Evolutionary conservation across 108 stramenopile genomes (phyloP), one percentile per base, ranked within the genome.

Genomic region (Nitzschia palea): DNA sequence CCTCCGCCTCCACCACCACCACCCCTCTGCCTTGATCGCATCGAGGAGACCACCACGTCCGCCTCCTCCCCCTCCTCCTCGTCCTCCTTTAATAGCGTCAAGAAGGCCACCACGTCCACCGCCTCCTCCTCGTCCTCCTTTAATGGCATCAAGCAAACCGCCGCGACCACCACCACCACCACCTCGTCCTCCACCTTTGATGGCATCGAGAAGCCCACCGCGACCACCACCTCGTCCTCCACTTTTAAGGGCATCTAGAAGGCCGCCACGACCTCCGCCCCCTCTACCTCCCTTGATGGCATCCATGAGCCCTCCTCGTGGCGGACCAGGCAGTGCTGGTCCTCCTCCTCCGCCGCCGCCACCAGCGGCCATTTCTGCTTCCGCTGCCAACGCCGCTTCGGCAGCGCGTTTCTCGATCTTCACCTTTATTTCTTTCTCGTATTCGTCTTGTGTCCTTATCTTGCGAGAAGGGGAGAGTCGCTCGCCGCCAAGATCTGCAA

Each of bases 341-440:
- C 44, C 69, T 22, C 69, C 76, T 23, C 55, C 66, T 27, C 55
- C n/a, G 3, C 23, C 59, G 6, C 65, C 63, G 0, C 74, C 75
- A 31, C 40, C 43, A 34, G 66, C 20, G 12, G 28, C 20, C 2
- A 62, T 55, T 44, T 28, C 54, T 26, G 55, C 44, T 18, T 31
- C 68, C 6, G 50, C 80, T 26, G 9, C 48, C 8, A 51, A 44
- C 9, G 51, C 80, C 22, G 62, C 35, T 29, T 70, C 48, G 3
- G 75, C 44, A 37, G 64, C 70, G 31, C 61, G 50, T 12, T 36
- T 66, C 23, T 53, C 67, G 35, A 66, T 60, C 68, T 82, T 77
- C 35, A 69, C 69, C 56, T 82, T 72, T 30, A 73, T 65, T 22
- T 77, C 80, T 23, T 82, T 63, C 51, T 64, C 55, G 9, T 80